Conservation (phyloP, 176 grass and related monocot genomes). For the Alopecurus myosuroides region DNA sequence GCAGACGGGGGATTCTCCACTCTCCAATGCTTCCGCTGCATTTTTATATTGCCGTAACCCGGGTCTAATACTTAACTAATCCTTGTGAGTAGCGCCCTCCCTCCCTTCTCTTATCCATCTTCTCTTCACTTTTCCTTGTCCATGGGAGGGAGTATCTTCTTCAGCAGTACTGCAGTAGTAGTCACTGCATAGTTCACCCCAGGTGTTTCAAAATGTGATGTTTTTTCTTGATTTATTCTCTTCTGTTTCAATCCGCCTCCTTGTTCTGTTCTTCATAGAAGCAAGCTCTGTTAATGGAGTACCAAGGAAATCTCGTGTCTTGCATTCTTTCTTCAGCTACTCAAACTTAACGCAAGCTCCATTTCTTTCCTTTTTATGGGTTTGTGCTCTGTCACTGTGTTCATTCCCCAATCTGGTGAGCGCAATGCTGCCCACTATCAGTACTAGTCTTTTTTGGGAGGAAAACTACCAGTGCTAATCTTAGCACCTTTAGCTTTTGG, state of each 20-base stretch:
- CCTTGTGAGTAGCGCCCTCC: conserved; percentile 29
- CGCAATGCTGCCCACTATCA: neutral
- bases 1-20: conserved; percentile 42
- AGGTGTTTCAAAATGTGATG: conserved; percentile 14
- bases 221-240: neutral
- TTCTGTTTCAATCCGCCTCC: neutral
- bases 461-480: neutral
- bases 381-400: neutral
- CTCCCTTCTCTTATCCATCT: neutral
- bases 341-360: neutral
- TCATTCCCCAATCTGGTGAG: neutral
- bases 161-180: neutral
- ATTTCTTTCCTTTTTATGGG: neutral
- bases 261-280: neutral
- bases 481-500: neutral
- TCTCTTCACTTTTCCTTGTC: neutral
- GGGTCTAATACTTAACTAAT: conserved; percentile 45
- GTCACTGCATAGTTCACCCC: neutral
- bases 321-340: neutral
- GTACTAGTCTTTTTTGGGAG: neutral
- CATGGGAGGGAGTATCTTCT: neutral
- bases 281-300: neutral
- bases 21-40: conserved; percentile 9
- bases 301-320: neutral
- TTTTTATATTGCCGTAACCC: conserved; percentile 39